Conservation (phyloP, 2,329 filamentous ascomycete genomes). For the Thelonectria olida region DNA sequence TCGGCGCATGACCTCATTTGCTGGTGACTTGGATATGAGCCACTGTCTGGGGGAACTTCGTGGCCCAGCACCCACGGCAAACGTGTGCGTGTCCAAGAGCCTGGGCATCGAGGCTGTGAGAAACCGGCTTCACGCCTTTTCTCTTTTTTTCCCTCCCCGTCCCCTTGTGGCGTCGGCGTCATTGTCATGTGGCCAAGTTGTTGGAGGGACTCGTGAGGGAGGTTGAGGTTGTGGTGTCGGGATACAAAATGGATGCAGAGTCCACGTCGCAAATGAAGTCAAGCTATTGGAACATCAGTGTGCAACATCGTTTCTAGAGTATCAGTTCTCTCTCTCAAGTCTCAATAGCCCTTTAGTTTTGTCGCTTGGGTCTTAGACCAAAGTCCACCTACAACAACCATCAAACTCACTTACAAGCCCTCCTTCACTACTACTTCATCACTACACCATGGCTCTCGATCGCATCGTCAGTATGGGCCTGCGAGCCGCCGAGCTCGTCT, state of each 20-base stretch:
- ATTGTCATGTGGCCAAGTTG: conserved; percentile 32
- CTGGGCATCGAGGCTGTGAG: conserved; percentile 13
- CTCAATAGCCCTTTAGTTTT: background rate
- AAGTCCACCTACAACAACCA: background rate
- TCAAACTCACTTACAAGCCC: background rate
- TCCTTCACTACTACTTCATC: conserved; percentile 1
- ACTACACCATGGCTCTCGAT: conserved; percentile 49
- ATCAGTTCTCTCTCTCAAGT: background rate
- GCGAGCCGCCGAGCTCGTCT: conserved; percentile 66
- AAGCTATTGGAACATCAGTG: background rate
- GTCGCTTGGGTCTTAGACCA: background rate
- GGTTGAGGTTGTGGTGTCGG: background rate
- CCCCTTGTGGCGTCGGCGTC: conserved; percentile 25
- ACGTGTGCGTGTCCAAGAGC: background rate
- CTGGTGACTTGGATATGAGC: conserved; percentile 11
- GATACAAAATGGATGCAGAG: conserved; percentile 34
- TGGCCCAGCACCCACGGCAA: conserved; percentile 8
- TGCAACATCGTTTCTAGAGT: background rate
- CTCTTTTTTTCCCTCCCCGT: background rate
- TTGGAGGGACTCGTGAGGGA: conserved; percentile 22
- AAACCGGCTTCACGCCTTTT: conserved; percentile 33
- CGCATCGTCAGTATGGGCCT: conserved; percentile 51
- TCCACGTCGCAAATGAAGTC: background rate
- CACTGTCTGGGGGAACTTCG: background rate
- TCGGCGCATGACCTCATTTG: conserved; percentile 39